phyloP scores from a whole-genome alignment of 2,329 filamentous ascomycete species.

The Exophiala xenobiotica region DNA sequence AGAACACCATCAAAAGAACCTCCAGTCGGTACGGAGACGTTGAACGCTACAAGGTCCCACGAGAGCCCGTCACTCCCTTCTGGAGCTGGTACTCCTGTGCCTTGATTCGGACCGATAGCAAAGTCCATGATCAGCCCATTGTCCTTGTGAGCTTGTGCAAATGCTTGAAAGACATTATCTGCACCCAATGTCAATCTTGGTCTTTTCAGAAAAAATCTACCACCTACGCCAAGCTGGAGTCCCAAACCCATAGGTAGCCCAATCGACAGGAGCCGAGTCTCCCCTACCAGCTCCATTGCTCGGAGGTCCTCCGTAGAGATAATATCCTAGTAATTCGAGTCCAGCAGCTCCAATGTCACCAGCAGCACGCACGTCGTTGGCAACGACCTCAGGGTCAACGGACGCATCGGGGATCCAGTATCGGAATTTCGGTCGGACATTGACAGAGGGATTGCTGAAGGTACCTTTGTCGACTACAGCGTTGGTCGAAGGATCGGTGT shows the following conservation, averaged over 20 bases:
- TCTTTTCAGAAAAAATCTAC: background rate
- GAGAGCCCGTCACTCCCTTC: conserved; percentile 36
- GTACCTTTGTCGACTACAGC: background rate
- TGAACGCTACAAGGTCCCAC: conserved; percentile 37
- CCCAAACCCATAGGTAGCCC: conserved; percentile 44
- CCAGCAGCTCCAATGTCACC: conserved; percentile 38
- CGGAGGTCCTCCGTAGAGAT: conserved; percentile 36
- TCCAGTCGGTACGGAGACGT: conserved; percentile 33
- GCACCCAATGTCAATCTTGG: background rate
- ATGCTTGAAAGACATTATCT: conserved; percentile 30
- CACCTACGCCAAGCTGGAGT: conserved; percentile 35
- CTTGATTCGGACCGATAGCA: conserved; percentile 49
- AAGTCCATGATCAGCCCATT: conserved; percentile 47
- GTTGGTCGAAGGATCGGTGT: background rate
- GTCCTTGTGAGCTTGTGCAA: conserved; percentile 37
- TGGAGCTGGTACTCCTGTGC: conserved; percentile 46
- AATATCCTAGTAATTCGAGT: conserved; percentile 42
- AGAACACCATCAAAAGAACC: conserved; percentile 35
- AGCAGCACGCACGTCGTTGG: background rate
- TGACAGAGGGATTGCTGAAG: background rate
- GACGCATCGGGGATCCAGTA: conserved; percentile 1
- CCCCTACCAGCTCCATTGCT: conserved; percentile 19
- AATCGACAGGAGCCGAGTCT: conserved; percentile 32
- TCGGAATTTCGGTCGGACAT: conserved; percentile 1
- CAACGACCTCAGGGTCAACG: background rate